A percentile compares a stretch with the other conserved stretches of the same genome.
Evolutionary conservation across 805 yeast genomes (phyloP).

Genomic region (Wickerhamomyces silvicola): DNA sequence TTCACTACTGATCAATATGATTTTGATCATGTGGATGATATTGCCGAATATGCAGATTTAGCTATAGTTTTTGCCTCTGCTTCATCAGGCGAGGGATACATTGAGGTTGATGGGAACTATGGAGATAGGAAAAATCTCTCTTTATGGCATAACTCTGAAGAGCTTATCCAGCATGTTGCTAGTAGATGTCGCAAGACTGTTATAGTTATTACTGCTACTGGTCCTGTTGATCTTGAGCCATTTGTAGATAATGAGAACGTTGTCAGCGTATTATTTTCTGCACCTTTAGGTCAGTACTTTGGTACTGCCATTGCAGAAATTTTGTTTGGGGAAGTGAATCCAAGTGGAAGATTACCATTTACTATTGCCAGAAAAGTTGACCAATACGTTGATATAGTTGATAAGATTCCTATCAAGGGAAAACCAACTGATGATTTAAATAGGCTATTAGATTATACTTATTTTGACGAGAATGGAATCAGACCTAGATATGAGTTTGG

Average conservation of each 20-base stretch:
- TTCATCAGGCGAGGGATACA: conserved; percentile 53
- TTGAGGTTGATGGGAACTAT: conserved; percentile 49
- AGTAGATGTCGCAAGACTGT: conserved; percentile 46
- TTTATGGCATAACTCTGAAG: conserved; percentile 54
- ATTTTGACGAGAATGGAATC: conserved; percentile 49
- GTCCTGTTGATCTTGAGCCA: conserved; percentile 52
- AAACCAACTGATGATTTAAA: conserved; percentile 29
- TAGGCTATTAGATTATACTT: conserved; percentile 46
- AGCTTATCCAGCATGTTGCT: conserved; percentile 42
- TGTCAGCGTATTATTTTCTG: conserved; percentile 48
- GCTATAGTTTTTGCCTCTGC: conserved; percentile 50
- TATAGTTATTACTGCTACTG: conserved; percentile 54
- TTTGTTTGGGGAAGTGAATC: conserved; percentile 53
- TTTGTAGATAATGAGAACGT: conserved; percentile 52
- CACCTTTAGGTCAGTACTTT: conserved; percentile 50
- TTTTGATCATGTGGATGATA: conserved; percentile 34
- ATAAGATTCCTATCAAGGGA: conserved; percentile 29
- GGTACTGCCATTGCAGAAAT: conserved; percentile 55
- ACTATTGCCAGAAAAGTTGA: conserved; percentile 48
- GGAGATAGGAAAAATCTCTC: conserved; percentile 52
- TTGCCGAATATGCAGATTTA: conserved; percentile 45
- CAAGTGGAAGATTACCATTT: conserved; percentile 59
- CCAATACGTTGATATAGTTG: conserved; percentile 42
- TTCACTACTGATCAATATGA: conserved; percentile 41
- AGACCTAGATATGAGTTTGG: conserved; percentile 59